phyloP scores from a whole-genome alignment of 805 yeast species.

The Barnettozyma siamensis region DNA sequence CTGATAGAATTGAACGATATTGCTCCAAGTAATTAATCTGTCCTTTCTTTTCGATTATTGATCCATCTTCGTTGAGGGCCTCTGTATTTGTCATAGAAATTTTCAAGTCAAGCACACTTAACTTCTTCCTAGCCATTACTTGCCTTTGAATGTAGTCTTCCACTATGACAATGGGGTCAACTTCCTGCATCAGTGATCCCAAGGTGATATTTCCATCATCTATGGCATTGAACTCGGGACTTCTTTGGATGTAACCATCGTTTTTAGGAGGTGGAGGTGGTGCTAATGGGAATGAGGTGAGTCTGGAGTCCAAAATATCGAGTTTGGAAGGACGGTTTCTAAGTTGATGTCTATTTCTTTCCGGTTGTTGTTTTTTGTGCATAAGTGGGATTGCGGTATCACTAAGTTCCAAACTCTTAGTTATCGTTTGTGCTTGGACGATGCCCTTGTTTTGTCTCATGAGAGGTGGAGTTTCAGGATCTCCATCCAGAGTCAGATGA shows the following conservation, averaged over 20 bases:
- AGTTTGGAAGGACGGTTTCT: slow-evolving; percentile 25
- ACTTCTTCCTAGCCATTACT: slow-evolving; percentile 19
- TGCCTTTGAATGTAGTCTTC: slow-evolving; percentile 48
- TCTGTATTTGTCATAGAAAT: slow-evolving; percentile 19
- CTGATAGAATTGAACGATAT: slow-evolving; percentile 1
- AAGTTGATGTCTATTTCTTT: neutral
- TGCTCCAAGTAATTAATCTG: neutral
- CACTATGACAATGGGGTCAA: slow-evolving; percentile 38
- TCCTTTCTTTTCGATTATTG: neutral
- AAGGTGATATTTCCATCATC: slow-evolving; percentile 7
- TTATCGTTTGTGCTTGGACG: neutral
- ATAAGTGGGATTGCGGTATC: neutral
- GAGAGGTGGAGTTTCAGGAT: neutral
- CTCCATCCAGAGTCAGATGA: neutral
- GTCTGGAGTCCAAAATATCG: slow-evolving; percentile 32
- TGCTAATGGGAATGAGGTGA: slow-evolving; percentile 34
- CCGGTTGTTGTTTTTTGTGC: neutral
- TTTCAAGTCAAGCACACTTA: slow-evolving; percentile 31
- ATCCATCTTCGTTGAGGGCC: neutral
- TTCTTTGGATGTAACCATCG: slow-evolving; percentile 2
- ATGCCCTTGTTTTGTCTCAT: neutral
- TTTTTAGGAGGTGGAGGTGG: slow-evolving; percentile 27
- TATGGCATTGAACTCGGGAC: slow-evolving; percentile 18
- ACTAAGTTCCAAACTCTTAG: too few relatives aligned
- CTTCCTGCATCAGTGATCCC: slow-evolving; percentile 14